A percentile compares a stretch with the other conserved stretches of the same genome.
These are phyloP conservation scores for Mycena alexandri DNA, from an alignment of 768 basidiomycete species.

Conservation along the genomic window DNA sequence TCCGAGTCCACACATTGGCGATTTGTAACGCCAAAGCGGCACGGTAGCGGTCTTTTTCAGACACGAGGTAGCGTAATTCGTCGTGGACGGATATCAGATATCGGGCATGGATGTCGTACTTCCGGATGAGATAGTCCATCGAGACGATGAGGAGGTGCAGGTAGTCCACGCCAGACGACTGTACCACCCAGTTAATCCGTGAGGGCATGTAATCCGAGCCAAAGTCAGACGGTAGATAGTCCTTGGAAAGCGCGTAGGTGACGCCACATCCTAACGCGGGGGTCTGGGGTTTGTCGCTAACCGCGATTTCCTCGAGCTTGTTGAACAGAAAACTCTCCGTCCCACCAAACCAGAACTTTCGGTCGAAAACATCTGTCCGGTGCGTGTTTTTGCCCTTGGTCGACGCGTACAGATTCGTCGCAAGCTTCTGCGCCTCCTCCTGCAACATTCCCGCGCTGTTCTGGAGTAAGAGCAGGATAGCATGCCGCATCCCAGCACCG, in stretches of 20 bases:
- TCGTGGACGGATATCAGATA: slow-evolving; percentile 98
- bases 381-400: slow-evolving; percentile 95
- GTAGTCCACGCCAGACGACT: slow-evolving; percentile 98
- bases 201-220: slow-evolving; percentile 94
- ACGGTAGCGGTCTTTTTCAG: slow-evolving; percentile 91
- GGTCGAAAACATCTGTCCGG: slow-evolving; percentile 76
- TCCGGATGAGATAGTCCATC: slow-evolving; percentile 88
- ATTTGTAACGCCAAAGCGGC: slow-evolving; percentile 93
- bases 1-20: slow-evolving; percentile 95
- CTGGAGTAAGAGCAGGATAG: slow-evolving; percentile 87
- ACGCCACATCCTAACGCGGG: slow-evolving; percentile 96
- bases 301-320: slow-evolving; percentile 94
- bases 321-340: slow-evolving; percentile 98
- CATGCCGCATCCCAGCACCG: slow-evolving; percentile 97
- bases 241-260: slow-evolving; percentile 92
- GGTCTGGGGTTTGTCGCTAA: slow-evolving; percentile 87
- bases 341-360: slow-evolving; percentile 97
- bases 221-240: slow-evolving; percentile 84
- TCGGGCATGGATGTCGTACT: slow-evolving; percentile 88
- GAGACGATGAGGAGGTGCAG: slow-evolving; percentile 95
- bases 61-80: slow-evolving; percentile 93
- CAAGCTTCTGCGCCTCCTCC: slow-evolving; percentile 83
- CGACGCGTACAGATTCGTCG: slow-evolving; percentile 87
- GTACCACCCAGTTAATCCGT: slow-evolving; percentile 99
- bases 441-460: slow-evolving; percentile 83